Evolutionary conservation across 495 filamentous ascomycete genomes (phyloP), one percentile per base, ranked within the genome.

Genomic region (Penicillium robsamsonii): DNA sequence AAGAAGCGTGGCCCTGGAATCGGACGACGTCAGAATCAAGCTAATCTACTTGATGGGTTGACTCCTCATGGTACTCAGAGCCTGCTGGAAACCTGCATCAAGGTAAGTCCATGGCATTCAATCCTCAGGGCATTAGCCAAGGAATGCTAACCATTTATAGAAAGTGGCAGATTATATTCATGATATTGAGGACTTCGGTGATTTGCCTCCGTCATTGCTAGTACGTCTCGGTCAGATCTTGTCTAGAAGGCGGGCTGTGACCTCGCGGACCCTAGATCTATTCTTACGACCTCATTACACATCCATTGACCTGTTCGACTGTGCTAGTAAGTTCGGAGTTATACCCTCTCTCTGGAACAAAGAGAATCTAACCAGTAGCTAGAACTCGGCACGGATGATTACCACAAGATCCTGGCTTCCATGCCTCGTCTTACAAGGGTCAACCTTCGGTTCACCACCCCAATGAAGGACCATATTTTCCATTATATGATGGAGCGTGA

Each of bases 391-490:
- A 81, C 83, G 3, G 81, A 91, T 50, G 90, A 96, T 60, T 93
- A 83, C 61, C 80, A 87, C 42, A 85, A 85, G 59, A 88, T 96
- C 22, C 89, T 96, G 60, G 84, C 89, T n/a, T 78, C 84, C 1
- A 81, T 87, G 50, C 85, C 90, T 5, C 77, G 71, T 13, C 73
- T 95, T 33, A 82, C 81, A 50, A 79, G 80, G 45, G 72, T 96
- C 33, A 86, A 88, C 53, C 75, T 94, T 43, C 82, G 84, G 38
- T 90, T 92, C 64, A 89, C 84, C n/a, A 85, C 90, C 33, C 90
- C 94, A 61, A 86, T 96, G 79, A 95, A 94, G 68, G 88, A 96
- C 62, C 68, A 75, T 12, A 86, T 90, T 25, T 77, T 96, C 65
- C 79, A 93, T 18, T 95, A 90, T 69, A 82, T 96, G 62, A 74